Evolutionary conservation across 179 eudicot genomes (phyloP).

Genomic region (Heliamphora pulchella): DNA sequence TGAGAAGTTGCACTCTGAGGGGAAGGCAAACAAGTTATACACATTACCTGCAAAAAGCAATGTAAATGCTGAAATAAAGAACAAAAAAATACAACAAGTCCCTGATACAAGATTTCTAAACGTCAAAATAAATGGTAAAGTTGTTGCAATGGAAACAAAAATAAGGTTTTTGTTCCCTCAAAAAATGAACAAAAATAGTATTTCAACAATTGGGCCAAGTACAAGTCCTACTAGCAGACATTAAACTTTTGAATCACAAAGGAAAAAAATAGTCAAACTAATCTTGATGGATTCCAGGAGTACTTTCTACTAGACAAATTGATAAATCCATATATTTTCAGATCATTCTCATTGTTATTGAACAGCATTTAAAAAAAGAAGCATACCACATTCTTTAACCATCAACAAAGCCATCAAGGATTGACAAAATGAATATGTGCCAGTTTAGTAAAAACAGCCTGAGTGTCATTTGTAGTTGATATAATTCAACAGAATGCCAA

Average conservation of each 20-base stretch:
- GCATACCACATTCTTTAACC: not conserved
- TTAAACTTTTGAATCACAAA: not conserved
- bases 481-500: not conserved
- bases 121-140: not conserved
- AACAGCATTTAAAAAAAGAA: not conserved
- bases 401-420: constrained; percentile 2
- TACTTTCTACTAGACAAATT: constrained; percentile 2
- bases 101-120: not conserved
- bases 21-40: constrained; percentile 86
- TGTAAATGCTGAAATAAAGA: not conserved
- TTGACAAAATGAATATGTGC: not conserved
- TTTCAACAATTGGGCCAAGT: not conserved
- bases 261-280: not conserved
- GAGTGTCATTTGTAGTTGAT: not conserved
- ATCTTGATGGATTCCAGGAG: not conserved
- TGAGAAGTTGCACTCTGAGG: constrained; percentile 96
- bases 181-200: not conserved
- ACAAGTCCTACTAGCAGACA: not conserved
- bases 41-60: constrained; percentile 40
- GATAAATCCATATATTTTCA: not conserved
- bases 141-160: not conserved
- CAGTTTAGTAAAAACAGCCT: not conserved
- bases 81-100: not conserved
- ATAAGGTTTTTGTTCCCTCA: constrained; percentile 1
- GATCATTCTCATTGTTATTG: not conserved